Percentiles rank a stretch among this genome's conserved stretches.
These are phyloP conservation scores for Tricholoma saponaceum DNA, from an alignment of 768 basidiomycete genomes.

Conservation along the genomic window DNA sequence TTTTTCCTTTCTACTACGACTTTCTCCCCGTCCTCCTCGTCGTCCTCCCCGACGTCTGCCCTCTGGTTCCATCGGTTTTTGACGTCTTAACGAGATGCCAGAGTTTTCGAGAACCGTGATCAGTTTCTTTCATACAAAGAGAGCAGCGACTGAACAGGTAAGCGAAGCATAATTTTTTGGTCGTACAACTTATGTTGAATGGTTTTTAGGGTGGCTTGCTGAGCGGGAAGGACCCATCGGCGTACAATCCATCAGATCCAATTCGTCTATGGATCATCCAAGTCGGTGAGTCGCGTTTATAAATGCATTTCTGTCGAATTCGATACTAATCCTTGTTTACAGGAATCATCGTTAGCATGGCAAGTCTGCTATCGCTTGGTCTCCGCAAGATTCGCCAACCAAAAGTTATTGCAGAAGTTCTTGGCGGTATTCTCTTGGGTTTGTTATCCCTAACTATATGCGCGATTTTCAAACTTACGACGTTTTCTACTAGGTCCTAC, in stretches of 20 bases:
- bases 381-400: constrained; percentile 78
- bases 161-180: not conserved
- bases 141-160: constrained; percentile 38
- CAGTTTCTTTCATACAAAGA: constrained; percentile 27
- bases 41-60: not conserved
- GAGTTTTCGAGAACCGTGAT: constrained; percentile 33
- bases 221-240: constrained; percentile 67
- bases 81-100: constrained; percentile 22
- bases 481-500: constrained; percentile 38
- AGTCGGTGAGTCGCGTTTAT: constrained; percentile 48
- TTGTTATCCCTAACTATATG: constrained; percentile 11
- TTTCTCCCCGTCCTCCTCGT: no score
- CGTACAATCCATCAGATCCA: constrained; percentile 63
- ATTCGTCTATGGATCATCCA: constrained; percentile 73
- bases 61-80: not conserved
- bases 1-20: no score
- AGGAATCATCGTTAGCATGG: constrained; percentile 80
- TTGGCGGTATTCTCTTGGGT: constrained; percentile 88
- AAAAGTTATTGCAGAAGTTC: constrained; percentile 73
- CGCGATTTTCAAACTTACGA: constrained; percentile 3
- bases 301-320: not conserved
- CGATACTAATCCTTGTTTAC: not conserved
- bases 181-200: not conserved
- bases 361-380: constrained; percentile 68
- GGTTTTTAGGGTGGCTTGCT: constrained; percentile 64